Evolutionary conservation across 1,139 yeast genomes (phyloP).

Genomic region (Protomyces inundatus): DNA sequence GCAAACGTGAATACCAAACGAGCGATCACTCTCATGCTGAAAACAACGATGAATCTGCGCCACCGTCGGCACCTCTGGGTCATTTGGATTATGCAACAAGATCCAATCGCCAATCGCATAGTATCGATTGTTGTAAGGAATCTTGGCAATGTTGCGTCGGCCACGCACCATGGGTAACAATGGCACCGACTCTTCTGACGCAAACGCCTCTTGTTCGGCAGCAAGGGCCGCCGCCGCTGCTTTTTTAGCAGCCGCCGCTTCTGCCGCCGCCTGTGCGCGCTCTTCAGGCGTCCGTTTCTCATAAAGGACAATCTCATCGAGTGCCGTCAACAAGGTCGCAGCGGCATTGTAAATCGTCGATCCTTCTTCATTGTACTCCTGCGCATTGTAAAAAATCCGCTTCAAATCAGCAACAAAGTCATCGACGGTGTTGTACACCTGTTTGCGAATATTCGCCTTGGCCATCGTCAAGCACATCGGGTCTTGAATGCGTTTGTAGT

Average conservation of each 20-base stretch:
- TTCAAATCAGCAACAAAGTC: constrained; percentile 71
- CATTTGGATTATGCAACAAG: constrained; percentile 76
- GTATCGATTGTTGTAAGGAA: constrained; percentile 63
- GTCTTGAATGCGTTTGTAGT: constrained; percentile 55
- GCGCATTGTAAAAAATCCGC: constrained; percentile 69
- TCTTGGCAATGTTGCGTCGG: constrained; percentile 70
- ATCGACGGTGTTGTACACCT: constrained; percentile 69
- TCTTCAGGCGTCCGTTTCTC: constrained; percentile 74
- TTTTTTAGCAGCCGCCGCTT: background rate
- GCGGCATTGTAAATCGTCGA: constrained; percentile 59
- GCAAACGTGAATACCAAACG: constrained; percentile 85
- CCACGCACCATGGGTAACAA: constrained; percentile 47
- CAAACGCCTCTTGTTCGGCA: background rate
- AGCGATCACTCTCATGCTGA: constrained; percentile 68
- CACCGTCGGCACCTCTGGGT: constrained; percentile 79
- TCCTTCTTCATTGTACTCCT: constrained; percentile 57
- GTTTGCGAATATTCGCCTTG: constrained; percentile 74
- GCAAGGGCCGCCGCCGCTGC: background rate
- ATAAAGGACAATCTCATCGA: constrained; percentile 55
- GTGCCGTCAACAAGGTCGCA: constrained; percentile 54
- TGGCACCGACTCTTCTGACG: background rate
- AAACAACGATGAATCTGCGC: constrained; percentile 92
- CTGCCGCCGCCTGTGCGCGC: constrained; percentile 43
- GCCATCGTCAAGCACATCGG: constrained; percentile 82
- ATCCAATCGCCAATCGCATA: constrained; percentile 96